These are phyloP conservation scores for Aspergillus sclerotioniger DNA, from an alignment of 495 filamentous ascomycete species.

Conservation along the genomic window DNA sequence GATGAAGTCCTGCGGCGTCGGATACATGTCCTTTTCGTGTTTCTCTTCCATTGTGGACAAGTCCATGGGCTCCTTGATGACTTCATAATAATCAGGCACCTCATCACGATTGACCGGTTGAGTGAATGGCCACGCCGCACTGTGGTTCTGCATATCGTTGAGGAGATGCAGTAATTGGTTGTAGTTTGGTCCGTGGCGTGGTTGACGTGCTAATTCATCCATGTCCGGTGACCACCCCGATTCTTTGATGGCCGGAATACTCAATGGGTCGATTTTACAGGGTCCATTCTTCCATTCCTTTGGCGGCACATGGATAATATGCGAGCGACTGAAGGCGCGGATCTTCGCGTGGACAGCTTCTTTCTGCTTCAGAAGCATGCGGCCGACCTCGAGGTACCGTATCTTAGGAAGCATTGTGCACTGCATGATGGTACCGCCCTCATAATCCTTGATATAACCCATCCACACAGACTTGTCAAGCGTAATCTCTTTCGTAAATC, in stretches of 20 bases:
- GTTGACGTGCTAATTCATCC: constrained; percentile 93
- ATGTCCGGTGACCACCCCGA: constrained; percentile 96
- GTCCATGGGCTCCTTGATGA: constrained; percentile 98
- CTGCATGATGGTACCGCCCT: constrained; percentile 99
- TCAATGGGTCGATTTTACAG: constrained; percentile 73
- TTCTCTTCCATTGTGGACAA: constrained; percentile 93
- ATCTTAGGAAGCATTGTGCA: constrained; percentile 95
- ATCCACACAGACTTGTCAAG: constrained; percentile 90
- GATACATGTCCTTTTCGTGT: constrained; percentile 90
- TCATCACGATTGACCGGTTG: constrained; percentile 93
- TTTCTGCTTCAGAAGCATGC: constrained; percentile 97
- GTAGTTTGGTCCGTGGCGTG: constrained; percentile 96
- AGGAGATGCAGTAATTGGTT: constrained; percentile 88
- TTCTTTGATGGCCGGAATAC: constrained; percentile 77
- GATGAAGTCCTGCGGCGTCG: constrained; percentile 89
- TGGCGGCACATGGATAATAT: constrained; percentile 82
- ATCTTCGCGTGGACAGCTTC: constrained; percentile 93
- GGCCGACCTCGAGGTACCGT: constrained; percentile 88
- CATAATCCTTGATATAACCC: constrained; percentile 99
- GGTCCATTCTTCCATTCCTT: constrained; percentile 75
- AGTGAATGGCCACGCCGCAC: constrained; percentile 89
- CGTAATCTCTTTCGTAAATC: constrained; percentile 97
- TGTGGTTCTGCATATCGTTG: constrained; percentile 93
- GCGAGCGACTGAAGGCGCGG: constrained; percentile 81
- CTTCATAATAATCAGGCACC: constrained; percentile 95